These are phyloP conservation scores for Phanerochaete sordida DNA, from an alignment of 768 basidiomycete species.

Conservation along the genomic window DNA sequence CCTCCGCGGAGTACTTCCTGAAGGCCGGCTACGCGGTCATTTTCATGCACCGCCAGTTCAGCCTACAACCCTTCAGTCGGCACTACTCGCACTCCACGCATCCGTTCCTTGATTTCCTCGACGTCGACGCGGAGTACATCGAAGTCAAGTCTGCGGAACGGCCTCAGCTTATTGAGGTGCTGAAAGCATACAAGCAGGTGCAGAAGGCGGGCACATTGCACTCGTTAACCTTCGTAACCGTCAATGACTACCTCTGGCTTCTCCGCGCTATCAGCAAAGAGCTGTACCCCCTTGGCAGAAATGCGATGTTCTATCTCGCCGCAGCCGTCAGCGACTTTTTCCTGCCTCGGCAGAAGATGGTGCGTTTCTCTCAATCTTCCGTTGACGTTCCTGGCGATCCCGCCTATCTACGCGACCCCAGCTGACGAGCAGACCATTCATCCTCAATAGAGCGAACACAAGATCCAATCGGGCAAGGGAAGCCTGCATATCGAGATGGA, in stretches of 20 bases:
- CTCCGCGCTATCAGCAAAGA: constrained; percentile 80
- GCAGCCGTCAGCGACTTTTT: constrained; percentile 99
- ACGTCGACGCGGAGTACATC: constrained; percentile 60
- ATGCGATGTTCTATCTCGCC: constrained; percentile 92
- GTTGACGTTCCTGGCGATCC: not conserved
- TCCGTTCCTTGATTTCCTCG: constrained; percentile 94
- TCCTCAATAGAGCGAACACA: constrained; percentile 93
- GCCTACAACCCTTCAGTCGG: constrained; percentile 93
- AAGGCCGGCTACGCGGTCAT: constrained; percentile 94
- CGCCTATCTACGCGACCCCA: not conserved
- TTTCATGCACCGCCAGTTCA: constrained; percentile 98
- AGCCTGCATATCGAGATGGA: constrained; percentile 97
- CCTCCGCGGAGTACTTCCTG: constrained; percentile 97
- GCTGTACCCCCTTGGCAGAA: constrained; percentile 63
- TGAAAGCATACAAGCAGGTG: constrained; percentile 78
- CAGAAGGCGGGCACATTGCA: constrained; percentile 72
- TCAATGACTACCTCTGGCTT: constrained; percentile 95
- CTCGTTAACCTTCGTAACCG: constrained; percentile 87
- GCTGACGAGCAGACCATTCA: not conserved
- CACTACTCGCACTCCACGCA: constrained; percentile 99
- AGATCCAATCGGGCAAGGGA: constrained; percentile 96
- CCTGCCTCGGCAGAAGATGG: constrained; percentile 87
- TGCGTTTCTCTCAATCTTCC: constrained; percentile 34
- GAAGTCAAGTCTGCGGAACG: constrained; percentile 66
- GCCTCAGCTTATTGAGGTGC: constrained; percentile 61